phyloP scores from a whole-genome alignment of 2,329 filamentous ascomycete species.

The Ceratocystis eucalypticola region DNA sequence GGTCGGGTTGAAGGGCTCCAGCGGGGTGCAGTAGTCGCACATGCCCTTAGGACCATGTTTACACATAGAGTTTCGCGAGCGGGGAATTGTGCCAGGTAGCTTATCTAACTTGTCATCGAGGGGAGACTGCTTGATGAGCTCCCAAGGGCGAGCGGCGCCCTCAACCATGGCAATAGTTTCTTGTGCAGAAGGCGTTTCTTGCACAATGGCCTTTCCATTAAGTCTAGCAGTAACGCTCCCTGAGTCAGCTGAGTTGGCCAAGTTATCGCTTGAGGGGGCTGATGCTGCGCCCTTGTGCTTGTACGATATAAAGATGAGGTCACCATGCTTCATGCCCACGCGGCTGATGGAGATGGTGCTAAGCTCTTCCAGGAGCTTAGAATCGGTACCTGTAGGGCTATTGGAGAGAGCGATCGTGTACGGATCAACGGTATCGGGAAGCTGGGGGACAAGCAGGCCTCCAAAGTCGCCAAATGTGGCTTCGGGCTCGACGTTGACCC shows the following conservation, averaged over 20 bases:
- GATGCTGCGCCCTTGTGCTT: slow-evolving; percentile 35
- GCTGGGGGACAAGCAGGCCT: slow-evolving; percentile 39
- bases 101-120: slow-evolving; percentile 80
- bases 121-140: slow-evolving; percentile 73
- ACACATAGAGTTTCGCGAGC: slow-evolving; percentile 78
- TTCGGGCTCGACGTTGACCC: slow-evolving; percentile 61
- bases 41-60: slow-evolving; percentile 92
- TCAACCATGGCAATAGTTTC: slow-evolving; percentile 46
- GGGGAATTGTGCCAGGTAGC: slow-evolving; percentile 75
- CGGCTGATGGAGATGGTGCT: slow-evolving; percentile 41
- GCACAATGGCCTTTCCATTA: slow-evolving; percentile 63
- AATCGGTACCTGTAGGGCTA: slow-evolving; percentile 43
- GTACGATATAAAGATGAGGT: slow-evolving; percentile 80
- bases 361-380: slow-evolving; percentile 46
- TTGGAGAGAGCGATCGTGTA: slow-evolving; percentile 49
- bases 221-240: slow-evolving; percentile 49
- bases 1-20: slow-evolving; percentile 82
- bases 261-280: slow-evolving; percentile 19
- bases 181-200: slow-evolving; percentile 60
- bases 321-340: slow-evolving; percentile 63
- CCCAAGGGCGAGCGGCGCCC: slow-evolving; percentile 48
- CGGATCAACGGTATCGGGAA: slow-evolving; percentile 49
- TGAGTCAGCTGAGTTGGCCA: background rate
- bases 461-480: slow-evolving; percentile 57
- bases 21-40: slow-evolving; percentile 97